Evolutionary conservation across 2,329 filamentous ascomycete genomes (phyloP), one percentile per base, ranked within the genome.

Genomic region (Colletotrichum simmondsii): DNA sequence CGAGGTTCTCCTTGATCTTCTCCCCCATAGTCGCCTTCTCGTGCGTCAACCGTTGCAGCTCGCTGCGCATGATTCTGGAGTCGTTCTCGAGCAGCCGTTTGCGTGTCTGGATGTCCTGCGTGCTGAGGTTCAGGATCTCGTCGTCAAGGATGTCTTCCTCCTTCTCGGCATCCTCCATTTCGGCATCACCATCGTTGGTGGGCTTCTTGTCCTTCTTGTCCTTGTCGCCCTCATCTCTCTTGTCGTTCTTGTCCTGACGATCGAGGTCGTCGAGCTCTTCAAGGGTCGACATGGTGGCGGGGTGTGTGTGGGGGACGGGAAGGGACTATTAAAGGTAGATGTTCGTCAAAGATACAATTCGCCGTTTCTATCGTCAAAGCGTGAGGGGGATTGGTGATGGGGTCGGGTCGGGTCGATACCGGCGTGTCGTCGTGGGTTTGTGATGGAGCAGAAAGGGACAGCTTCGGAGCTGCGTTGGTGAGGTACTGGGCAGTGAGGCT

Each of bases 1-100:
- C 97, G 80, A 94, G 87, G 81, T 99, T 99, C 82, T 99, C 97
- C 89, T 98, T 98, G 84, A 99, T 98, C 88, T 98, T 98, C 84
- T 98, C 96, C 71, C 92, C 92, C 97, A 99, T 99, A 61, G 94
- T 92, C 62, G 93, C 92, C 87, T 98, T 98, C 86, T 99, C 97
- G 80, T 99, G 97, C 79, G 93, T 93, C 85, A 99, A 88, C 78
- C 97, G 93, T 82, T 98, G 95, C 79, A 92, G 95, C 85, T 99
- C 97, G 88, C 95, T 98, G 89, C 94, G 96, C 95, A 99, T 98
- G 85, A 99, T 98, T 79, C 97, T 91, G 80, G 97, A 94, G 85
- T 99, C 97, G 84, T 99, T 99, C 85, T 99, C 97, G 76, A 99
- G 88, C 81, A 99, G 89, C 80, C 95, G 92, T 87, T 92, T 94